A percentile compares a stretch with the other conserved stretches of the same genome.
phyloP scores from a whole-genome alignment of 768 basidiomycete species.

The Clavaria fumosa region DNA sequence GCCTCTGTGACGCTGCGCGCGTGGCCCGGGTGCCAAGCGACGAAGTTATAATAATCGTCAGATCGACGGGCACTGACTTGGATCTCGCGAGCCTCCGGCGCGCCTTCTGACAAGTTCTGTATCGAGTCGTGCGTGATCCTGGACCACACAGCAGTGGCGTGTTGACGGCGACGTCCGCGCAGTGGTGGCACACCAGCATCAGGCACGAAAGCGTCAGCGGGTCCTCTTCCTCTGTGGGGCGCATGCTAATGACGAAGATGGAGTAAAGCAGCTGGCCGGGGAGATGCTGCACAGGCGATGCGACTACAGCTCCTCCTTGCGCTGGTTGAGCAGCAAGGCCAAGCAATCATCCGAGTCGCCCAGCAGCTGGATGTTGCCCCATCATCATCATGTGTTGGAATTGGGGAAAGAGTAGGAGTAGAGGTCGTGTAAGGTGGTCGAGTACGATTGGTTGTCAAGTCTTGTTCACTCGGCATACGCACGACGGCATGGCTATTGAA shows the following conservation, averaged over 20 bases:
- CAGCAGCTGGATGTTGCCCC: no score
- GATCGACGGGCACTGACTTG: conserved; percentile 61
- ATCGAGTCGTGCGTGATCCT: conserved; percentile 61
- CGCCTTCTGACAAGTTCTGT: conserved; percentile 50
- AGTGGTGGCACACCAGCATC: conserved; percentile 75
- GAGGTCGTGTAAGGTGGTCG: no score
- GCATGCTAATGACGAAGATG: conserved; percentile 59
- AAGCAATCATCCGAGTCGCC: conserved; percentile 60
- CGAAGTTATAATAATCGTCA: conserved; percentile 70
- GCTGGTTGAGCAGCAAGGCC: conserved; percentile 48
- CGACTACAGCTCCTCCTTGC: conserved; percentile 50
- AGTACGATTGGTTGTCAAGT: no score
- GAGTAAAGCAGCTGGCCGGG: conserved; percentile 67
- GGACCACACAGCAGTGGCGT: conserved; percentile 72
- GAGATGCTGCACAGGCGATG: conserved; percentile 63
- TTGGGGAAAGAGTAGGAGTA: no score
- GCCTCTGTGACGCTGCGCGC: conserved; percentile 45
- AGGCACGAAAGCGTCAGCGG: conserved; percentile 57
- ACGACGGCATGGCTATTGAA: no score
- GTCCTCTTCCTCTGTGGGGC: conserved; percentile 51
- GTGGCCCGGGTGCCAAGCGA: conserved; percentile 52
- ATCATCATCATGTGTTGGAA: no score
- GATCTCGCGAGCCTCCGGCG: conserved; percentile 56
- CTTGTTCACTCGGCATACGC: no score
- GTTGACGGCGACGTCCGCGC: conserved; percentile 58